Conservation (phyloP, 768 basidiomycete species). For the Hortiboletus campestris region DNA sequence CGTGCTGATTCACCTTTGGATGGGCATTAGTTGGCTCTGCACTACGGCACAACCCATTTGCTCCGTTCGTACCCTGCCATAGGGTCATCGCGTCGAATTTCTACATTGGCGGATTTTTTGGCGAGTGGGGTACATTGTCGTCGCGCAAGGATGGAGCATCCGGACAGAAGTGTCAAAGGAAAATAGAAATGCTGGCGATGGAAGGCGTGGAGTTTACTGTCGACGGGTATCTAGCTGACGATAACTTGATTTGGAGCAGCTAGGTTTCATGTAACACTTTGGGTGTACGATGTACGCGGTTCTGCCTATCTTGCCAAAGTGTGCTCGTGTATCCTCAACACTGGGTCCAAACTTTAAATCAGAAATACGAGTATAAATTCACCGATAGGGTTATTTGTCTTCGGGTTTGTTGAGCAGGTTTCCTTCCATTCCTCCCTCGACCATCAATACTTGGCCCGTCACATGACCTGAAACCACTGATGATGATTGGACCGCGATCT, state of each 20-base stretch:
- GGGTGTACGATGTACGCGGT: neutral
- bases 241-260: slow-evolving; percentile 17
- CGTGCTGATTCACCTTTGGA: neutral
- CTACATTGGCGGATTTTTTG: slow-evolving; percentile 62
- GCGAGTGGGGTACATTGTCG: slow-evolving; percentile 49
- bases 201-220: slow-evolving; percentile 54
- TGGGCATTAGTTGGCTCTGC: slow-evolving; percentile 54
- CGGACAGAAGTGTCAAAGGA: slow-evolving; percentile 43
- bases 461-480: slow-evolving; percentile 62
- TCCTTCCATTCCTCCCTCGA: slow-evolving; percentile 77
- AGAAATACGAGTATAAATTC: neutral
- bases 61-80: slow-evolving; percentile 67
- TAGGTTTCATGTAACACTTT: neutral
- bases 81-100: slow-evolving; percentile 61
- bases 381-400: slow-evolving; percentile 19
- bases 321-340: neutral
- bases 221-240: slow-evolving; percentile 40
- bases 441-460: slow-evolving; percentile 63
- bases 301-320: neutral
- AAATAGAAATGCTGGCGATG: slow-evolving; percentile 45
- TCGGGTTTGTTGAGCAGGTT: slow-evolving; percentile 43
- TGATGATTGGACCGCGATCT: slow-evolving; percentile 60
- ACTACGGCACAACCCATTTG: slow-evolving; percentile 63
- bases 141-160: slow-evolving; percentile 17
- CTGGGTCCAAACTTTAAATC: neutral